Evolutionary conservation across 768 basidiomycete species (phyloP), one percentile per base, ranked within the genome.

Genomic region (Suillus plorans): DNA sequence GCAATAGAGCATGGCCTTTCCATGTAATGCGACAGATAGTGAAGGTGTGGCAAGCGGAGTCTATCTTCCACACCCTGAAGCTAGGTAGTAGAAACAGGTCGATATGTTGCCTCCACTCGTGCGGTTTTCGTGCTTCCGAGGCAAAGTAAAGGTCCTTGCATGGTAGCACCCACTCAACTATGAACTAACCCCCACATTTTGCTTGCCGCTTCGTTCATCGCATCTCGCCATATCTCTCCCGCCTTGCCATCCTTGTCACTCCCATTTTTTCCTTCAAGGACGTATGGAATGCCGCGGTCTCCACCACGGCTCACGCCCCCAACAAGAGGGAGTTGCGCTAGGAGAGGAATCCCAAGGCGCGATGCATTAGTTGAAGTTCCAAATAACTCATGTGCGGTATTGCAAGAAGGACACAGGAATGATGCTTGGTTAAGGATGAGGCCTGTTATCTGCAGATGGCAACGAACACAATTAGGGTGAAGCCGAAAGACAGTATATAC

Each of bases 391-490:
- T 89, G 90, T 1, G 80, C 80, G 0, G 83, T 81, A 1, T 81
- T 77, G 72, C 94, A 97, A 12, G 85, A 84, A 0, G 91, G 83
- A 69, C 94, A 95, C 36, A 89, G 79, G 74, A 89, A 96, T 76
- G 91, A 86, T 0, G 95, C 86, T 80, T 95, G 90, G 73, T 99
- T 98, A 52, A 98, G 86, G 1, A 98, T 77, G 2, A 94, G 81
- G 9, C 97, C 97, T 2, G 87, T 85, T 64, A 97, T 92, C 95
- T 97, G 67, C 14, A 45, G 12, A 36, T 20, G 47, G 45, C 20
- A 31, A 28, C 10, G 67, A 53, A 6, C 20, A 13, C 14, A 41
- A 25, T 13, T 13, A 53, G 34, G 53, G 18, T 4, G 8, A 25
- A n/a, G 12, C 20, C 12, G 20, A 13, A 37, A 47, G 34, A 63